Percentiles rank a stretch among this genome's conserved stretches.
Evolutionary conservation across 768 basidiomycete genomes (phyloP).

Genomic region (Mycena filopes): DNA sequence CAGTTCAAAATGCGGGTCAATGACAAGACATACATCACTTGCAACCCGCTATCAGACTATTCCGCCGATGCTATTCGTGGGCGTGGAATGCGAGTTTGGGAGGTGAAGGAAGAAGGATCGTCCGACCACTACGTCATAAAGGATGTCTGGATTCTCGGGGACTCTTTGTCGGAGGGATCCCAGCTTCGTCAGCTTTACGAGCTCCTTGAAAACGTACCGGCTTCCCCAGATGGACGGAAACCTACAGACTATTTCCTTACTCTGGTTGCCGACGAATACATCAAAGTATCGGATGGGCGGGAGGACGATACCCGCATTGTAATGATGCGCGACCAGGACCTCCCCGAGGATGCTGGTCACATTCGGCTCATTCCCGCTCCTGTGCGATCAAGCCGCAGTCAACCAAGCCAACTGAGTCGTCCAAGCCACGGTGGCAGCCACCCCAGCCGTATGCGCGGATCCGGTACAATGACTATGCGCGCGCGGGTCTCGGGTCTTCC

Average conservation of each 20-base stretch:
- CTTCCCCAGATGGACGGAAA: neutral
- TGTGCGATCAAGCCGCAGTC: too few species aligned
- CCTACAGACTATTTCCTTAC: neutral
- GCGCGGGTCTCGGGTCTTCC: too few species aligned
- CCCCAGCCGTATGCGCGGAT: too few species aligned
- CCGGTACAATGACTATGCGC: too few species aligned
- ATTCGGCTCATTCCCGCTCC: too few species aligned
- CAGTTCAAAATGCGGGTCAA: neutral
- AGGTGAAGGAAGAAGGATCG: neutral
- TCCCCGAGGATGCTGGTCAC: neutral
- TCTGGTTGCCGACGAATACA: neutral
- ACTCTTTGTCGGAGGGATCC: neutral
- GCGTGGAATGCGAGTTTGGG: neutral
- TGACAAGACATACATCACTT: neutral
- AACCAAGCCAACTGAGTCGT: too few species aligned
- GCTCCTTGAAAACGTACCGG: neutral
- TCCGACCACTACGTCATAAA: neutral
- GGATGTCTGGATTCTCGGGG: neutral
- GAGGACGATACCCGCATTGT: neutral
- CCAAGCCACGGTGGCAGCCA: too few species aligned
- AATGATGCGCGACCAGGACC: neutral
- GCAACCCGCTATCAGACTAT: neutral
- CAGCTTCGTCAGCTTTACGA: neutral
- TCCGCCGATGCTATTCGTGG: neutral
- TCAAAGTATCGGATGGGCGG: neutral